Evolutionary conservation across 352 stramenopile genomes (phyloP).

Genomic region (Thraustochytrium sp.): DNA sequence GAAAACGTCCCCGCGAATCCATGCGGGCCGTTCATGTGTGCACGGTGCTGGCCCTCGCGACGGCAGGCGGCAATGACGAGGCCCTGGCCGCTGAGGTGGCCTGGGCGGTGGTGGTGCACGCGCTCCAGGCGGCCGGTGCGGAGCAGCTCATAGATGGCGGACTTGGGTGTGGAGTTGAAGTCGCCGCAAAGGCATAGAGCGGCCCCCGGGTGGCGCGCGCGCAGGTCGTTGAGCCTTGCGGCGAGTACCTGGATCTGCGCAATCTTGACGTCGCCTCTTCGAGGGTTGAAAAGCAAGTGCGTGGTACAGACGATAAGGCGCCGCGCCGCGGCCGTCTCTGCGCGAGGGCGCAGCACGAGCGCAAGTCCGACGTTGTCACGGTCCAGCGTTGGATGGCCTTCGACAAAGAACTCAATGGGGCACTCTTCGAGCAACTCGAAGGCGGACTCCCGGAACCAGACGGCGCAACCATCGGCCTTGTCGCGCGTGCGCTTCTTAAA

Average conservation of each 20-base stretch:
- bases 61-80: not conserved
- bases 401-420: not conserved
- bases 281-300: conserved; percentile 53
- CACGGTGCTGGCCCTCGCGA: not conserved
- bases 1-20: not conserved
- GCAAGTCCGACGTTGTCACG: conserved; percentile 25
- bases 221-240: conserved; percentile 8
- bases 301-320: conserved; percentile 43
- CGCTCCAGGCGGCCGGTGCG: conserved; percentile 16
- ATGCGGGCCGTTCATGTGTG: not conserved
- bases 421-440: not conserved
- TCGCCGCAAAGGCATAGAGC: conserved; percentile 48
- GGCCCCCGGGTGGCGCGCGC: not conserved
- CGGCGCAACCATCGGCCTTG: conserved; percentile 20
- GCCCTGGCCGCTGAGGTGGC: conserved; percentile 3
- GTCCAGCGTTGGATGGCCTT: not conserved
- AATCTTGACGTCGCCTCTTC: conserved; percentile 51
- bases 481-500: conserved; percentile 21
- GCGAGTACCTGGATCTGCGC: conserved; percentile 49
- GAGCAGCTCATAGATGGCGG: conserved; percentile 50
- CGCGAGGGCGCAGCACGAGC: not conserved
- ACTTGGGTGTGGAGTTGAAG: conserved; percentile 53
- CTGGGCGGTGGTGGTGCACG: conserved; percentile 33
- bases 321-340: not conserved
- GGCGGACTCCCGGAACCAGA: not conserved